phyloP scores from a whole-genome alignment of 768 basidiomycete species.

The Boletus sp. region DNA sequence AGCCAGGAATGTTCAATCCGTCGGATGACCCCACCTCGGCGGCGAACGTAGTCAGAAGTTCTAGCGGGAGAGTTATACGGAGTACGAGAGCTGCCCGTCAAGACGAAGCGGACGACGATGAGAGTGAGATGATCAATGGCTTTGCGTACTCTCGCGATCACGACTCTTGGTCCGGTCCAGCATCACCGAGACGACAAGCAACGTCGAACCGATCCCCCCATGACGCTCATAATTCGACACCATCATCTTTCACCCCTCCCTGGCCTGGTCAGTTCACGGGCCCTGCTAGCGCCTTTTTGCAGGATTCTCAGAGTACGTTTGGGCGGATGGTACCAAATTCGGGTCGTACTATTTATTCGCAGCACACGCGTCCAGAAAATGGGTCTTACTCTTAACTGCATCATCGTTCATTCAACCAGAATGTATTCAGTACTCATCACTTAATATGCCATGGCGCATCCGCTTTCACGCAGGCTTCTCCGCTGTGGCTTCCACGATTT shows the following conservation, averaged over 20 bases:
- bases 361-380: slow-evolving; percentile 39
- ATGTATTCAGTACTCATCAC: slow-evolving; percentile 22
- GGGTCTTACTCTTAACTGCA: slow-evolving; percentile 25
- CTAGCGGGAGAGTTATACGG: slow-evolving; percentile 30
- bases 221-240: slow-evolving; percentile 21
- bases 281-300: slow-evolving; percentile 50
- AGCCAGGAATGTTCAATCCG: slow-evolving; percentile 16
- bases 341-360: slow-evolving; percentile 66
- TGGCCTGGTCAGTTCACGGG: slow-evolving; percentile 45
- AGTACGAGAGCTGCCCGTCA: slow-evolving; percentile 30
- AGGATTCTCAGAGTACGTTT: slow-evolving; percentile 41
- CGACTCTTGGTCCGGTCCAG: slow-evolving; percentile 26
- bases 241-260: slow-evolving; percentile 21
- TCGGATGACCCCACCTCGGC: slow-evolving; percentile 18
- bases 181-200: slow-evolving; percentile 22
- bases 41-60: slow-evolving; percentile 26
- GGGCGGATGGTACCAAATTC: slow-evolving; percentile 45
- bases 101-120: slow-evolving; percentile 27
- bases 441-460: slow-evolving; percentile 15
- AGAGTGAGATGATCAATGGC: slow-evolving; percentile 24
- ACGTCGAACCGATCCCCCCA: slow-evolving; percentile 18
- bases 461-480: background rate
- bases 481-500: background rate
- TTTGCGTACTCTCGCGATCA: slow-evolving; percentile 15
- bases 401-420: slow-evolving; percentile 8